These are phyloP conservation scores for Halenospora varia DNA, from an alignment of 495 filamentous ascomycete species.

Conservation along the genomic window DNA sequence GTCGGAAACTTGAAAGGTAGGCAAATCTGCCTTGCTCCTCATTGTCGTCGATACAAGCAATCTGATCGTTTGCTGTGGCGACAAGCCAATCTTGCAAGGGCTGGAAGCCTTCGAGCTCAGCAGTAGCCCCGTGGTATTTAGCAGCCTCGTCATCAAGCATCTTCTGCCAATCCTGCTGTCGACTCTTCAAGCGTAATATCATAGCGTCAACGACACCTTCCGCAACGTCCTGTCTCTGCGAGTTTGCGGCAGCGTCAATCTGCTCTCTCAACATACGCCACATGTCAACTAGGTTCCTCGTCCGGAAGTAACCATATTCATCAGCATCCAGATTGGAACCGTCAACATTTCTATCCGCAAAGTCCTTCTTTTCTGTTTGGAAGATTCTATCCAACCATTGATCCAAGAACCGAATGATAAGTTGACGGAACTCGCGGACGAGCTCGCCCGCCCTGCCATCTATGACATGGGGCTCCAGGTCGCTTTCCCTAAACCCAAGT, in stretches of 20 bases:
- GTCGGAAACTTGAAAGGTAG: constrained; percentile 77
- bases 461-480: constrained; percentile 76
- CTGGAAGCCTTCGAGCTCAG: constrained; percentile 74
- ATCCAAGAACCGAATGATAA: constrained; percentile 92
- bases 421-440: constrained; percentile 85
- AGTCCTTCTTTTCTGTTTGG: constrained; percentile 70
- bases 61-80: constrained; percentile 97
- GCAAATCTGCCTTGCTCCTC: constrained; percentile 64
- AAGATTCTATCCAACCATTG: constrained; percentile 97
- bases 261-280: constrained; percentile 98
- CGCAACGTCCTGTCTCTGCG: constrained; percentile 77
- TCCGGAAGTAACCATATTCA: constrained; percentile 82
- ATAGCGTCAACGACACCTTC: constrained; percentile 94
- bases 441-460: constrained; percentile 86
- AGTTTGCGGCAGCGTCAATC: constrained; percentile 72
- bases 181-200: constrained; percentile 74
- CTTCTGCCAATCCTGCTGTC: constrained; percentile 80
- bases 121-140: constrained; percentile 57
- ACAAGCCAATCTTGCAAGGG: constrained; percentile 88
- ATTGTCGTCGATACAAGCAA: constrained; percentile 90
- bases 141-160: constrained; percentile 83
- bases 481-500: constrained; percentile 68
- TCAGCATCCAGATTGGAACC: constrained; percentile 73
- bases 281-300: constrained; percentile 84
- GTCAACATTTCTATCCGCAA: constrained; percentile 70